Evolutionary conservation across 1,284 basidiomycete species (phyloP), one percentile per base, ranked within the genome.

Genomic region (Austroboletus niveus): DNA sequence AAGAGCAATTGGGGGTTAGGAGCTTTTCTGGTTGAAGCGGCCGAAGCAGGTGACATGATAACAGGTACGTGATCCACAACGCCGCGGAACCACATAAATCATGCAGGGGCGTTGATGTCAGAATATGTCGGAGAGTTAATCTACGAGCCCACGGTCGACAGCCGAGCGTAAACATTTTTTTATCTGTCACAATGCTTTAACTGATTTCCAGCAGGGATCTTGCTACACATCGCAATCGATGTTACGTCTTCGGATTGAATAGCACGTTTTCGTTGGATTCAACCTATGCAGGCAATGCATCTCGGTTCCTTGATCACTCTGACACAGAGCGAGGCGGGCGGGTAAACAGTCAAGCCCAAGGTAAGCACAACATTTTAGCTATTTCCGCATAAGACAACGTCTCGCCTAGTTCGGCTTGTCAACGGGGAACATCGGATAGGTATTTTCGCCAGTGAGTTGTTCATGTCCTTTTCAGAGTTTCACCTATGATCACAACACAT

Each of bases 301-400:
- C 81, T 6, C 71, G 83, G 24, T 87, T 79, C 57, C 75, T 86
- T 43, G 83, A 88, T 56, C 83, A 87, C 60, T 65, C 72, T 15
- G 47, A 11, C 24, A 40, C 39, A 11, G 57, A 55, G 41, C 47
- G 34, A 39, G 27, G 55, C 12, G 50, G 29, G 17, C 56, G 35
- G 22, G 58, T 67, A 1, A 86, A 84, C 58, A 77, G 76, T 49
- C 48, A 56, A 7, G 79, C 81, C 0, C 57, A 57, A 52, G 67
- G 82, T 84, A 57, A 44, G 69, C 39, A 9, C 12, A 24, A 20
- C 38, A 7, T 31, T 24, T 39, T 9, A 41, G 2, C 17, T 9
- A 36, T 49, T 45, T 49, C 15, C 11, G 32, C 35, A 4, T 12
- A 31, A 46, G 46, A 47, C 60, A 40, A 56, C 38, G 32, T 43